Evolutionary conservation across 140 eudicot species (phyloP).

Genomic region (Artemisia princeps): DNA sequence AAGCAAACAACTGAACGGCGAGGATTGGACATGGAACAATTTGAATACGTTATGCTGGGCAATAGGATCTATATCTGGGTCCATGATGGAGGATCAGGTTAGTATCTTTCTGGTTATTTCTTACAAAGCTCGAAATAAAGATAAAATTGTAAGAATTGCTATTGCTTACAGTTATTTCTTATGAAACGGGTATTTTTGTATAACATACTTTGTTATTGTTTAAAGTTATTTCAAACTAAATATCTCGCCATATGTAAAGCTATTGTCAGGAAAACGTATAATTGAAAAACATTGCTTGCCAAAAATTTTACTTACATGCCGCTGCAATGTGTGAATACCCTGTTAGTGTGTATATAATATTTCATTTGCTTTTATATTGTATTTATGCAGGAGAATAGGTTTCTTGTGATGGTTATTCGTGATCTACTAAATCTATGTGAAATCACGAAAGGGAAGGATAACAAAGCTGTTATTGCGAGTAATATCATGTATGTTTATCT

Average conservation of each 20-base stretch:
- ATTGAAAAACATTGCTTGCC: no score
- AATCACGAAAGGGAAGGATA: slow-evolving; percentile 90
- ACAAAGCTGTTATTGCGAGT: slow-evolving; percentile 98
- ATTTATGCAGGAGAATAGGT: slow-evolving; percentile 72
- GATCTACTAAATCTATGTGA: slow-evolving; percentile 94
- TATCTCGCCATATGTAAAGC: no score
- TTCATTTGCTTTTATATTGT: background rate
- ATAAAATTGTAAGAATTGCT: no score
- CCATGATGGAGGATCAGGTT: slow-evolving; percentile 95
- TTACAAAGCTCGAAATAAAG: no score
- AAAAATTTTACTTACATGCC: no score
- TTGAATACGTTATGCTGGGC: slow-evolving; percentile 94
- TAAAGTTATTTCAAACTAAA: no score
- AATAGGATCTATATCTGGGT: slow-evolving; percentile 90
- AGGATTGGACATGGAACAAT: slow-evolving; percentile 96
- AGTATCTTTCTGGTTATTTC: background rate
- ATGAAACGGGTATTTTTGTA: no score
- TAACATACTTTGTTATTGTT: no score
- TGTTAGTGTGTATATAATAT: background rate
- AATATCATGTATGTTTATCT: slow-evolving; percentile 68
- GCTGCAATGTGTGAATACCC: no score
- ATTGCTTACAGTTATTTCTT: no score
- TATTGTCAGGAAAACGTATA: no score
- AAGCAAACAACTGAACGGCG: slow-evolving; percentile 74
- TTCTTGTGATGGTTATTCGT: slow-evolving; percentile 96